phyloP scores from a whole-genome alignment of 345 rosid species.

The Kandelia obovata region DNA sequence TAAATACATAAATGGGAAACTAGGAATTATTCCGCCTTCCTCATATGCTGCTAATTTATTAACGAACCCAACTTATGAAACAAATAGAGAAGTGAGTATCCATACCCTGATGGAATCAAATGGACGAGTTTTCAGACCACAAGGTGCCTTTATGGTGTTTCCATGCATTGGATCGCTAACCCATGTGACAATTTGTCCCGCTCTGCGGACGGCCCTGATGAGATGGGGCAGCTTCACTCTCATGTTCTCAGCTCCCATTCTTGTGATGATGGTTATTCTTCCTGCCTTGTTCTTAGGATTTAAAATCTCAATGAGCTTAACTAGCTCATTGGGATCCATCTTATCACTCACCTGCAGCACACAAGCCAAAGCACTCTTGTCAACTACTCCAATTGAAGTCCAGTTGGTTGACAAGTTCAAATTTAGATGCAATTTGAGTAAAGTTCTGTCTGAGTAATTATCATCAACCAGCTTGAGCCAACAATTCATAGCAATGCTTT shows the following conservation, averaged over 20 bases:
- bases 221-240: conserved; percentile 90
- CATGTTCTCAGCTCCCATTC: conserved; percentile 98
- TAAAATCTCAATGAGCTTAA: conserved; percentile 79
- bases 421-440: not conserved
- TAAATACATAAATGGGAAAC: too few species aligned
- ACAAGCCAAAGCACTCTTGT: not conserved
- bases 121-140: conserved; percentile 91
- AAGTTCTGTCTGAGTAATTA: not conserved
- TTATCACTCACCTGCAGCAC: conserved; percentile 77
- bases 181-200: conserved; percentile 90
- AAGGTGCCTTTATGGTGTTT: conserved; percentile 96
- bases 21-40: not conserved
- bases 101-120: conserved; percentile 64
- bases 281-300: conserved; percentile 87
- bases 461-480: not conserved
- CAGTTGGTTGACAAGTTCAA: not conserved
- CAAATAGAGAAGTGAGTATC: not conserved
- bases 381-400: not conserved
- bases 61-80: not conserved
- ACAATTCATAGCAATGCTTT: not conserved
- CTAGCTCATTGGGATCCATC: conserved; percentile 85
- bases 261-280: conserved; percentile 72
- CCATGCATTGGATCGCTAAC: conserved; percentile 98
- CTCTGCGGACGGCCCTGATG: conserved; percentile 68
- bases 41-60: not conserved